These are phyloP conservation scores for Leccinum boreale DNA, from an alignment of 768 basidiomycete genomes.

Conservation along the genomic window DNA sequence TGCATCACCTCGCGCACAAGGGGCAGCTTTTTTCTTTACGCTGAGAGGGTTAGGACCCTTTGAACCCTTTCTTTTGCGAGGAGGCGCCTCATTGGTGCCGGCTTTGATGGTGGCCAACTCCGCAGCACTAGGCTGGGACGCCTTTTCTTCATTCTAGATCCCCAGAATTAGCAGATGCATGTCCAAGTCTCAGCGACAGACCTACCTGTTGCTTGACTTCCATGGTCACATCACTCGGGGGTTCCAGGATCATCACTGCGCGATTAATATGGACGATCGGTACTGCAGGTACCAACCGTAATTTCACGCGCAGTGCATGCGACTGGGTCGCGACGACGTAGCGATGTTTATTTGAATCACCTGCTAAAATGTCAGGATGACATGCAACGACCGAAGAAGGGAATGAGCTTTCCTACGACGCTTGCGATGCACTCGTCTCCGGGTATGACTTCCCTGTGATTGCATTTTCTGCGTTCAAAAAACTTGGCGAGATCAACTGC, in stretches of 20 bases:
- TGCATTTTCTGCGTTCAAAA: conserved; percentile 93
- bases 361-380: conserved; percentile 35
- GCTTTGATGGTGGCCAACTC: conserved; percentile 46
- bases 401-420: conserved; percentile 61
- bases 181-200: background rate
- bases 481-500: conserved; percentile 87
- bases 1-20: background rate
- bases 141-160: conserved; percentile 61
- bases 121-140: conserved; percentile 48
- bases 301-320: conserved; percentile 58
- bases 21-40: conserved; percentile 77
- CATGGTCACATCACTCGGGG: conserved; percentile 77
- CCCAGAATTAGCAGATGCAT: background rate
- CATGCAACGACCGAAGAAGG: background rate
- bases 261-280: conserved; percentile 92
- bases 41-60: conserved; percentile 93
- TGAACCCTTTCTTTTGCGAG: conserved; percentile 63
- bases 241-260: conserved; percentile 90
- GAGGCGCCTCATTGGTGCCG: conserved; percentile 31
- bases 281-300: conserved; percentile 77
- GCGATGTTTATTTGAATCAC: conserved; percentile 84
- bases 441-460: conserved; percentile 84
- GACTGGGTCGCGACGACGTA: conserved; percentile 90
- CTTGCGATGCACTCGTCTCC: conserved; percentile 79
- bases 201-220: conserved; percentile 60